Evolutionary conservation across 1,284 basidiomycete genomes (phyloP).

Genomic region (Ceratobasidium sp.): DNA sequence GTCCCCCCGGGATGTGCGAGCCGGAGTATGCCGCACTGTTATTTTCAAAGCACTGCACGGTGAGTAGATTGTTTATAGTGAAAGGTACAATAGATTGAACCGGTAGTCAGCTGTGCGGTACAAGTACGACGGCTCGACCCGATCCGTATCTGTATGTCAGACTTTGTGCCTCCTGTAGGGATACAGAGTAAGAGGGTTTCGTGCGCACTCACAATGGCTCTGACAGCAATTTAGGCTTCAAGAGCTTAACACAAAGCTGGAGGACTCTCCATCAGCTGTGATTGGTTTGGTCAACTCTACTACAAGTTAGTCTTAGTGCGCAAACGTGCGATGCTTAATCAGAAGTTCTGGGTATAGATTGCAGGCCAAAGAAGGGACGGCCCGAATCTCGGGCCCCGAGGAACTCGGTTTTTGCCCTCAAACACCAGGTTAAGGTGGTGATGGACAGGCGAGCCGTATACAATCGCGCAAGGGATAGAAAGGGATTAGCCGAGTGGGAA

Average conservation of each 20-base stretch:
- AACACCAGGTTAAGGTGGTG: neutral
- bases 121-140: neutral
- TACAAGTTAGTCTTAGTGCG: no score
- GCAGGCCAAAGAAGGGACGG: neutral
- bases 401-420: neutral
- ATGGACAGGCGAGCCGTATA: neutral
- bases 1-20: neutral
- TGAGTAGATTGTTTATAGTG: neutral
- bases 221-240: no score
- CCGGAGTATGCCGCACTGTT: conserved; percentile 29
- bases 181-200: neutral
- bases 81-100: neutral
- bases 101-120: conserved; percentile 4
- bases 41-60: conserved; percentile 20
- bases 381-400: neutral
- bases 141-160: conserved; percentile 9
- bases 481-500: neutral
- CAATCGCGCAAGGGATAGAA: neutral
- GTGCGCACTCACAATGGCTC: no score
- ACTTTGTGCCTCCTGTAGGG: conserved; percentile 11
- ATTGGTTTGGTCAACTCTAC: no score
- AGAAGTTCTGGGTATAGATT: neutral
- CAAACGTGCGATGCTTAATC: neutral
- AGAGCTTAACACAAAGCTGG: no score
- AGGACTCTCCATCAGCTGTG: no score